Evolutionary conservation across 495 filamentous ascomycete species (phyloP).

Genomic region (Polyplosphaeria fusca): DNA sequence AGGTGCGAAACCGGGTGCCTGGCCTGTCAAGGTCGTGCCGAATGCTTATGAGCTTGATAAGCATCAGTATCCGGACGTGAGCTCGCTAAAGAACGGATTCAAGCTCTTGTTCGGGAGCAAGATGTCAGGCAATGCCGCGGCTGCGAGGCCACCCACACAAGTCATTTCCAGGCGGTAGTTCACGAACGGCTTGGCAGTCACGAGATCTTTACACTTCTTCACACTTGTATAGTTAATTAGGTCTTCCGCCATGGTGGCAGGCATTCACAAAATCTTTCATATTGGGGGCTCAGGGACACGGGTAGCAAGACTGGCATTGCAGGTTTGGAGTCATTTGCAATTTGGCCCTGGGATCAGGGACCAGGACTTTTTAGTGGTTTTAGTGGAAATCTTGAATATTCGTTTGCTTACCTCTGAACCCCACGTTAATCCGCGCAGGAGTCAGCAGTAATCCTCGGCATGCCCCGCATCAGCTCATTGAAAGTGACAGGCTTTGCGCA

Average conservation of each 20-base stretch:
- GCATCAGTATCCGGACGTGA: conserved; percentile 87
- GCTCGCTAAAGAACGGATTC: conserved; percentile 86
- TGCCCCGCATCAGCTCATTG: too few relatives aligned
- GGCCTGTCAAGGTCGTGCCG: conserved; percentile 88
- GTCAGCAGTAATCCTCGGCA: too few relatives aligned
- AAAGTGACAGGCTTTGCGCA: too few relatives aligned
- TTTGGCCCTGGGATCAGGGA: too few relatives aligned
- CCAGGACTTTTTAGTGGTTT: too few relatives aligned
- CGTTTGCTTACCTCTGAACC: too few relatives aligned
- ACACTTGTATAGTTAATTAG: not conserved
- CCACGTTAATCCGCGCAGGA: too few relatives aligned
- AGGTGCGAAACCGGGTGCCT: conserved; percentile 65
- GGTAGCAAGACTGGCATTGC: not conserved
- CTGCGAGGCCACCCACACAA: not conserved
- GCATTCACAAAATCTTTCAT: not conserved
- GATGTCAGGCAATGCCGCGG: conserved; percentile 1
- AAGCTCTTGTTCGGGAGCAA: conserved; percentile 54
- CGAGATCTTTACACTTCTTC: too few relatives aligned
- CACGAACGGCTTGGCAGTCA: not conserved
- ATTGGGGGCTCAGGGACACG: not conserved
- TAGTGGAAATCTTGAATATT: too few relatives aligned
- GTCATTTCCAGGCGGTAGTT: not conserved
- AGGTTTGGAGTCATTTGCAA: not conserved
- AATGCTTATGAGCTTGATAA: conserved; percentile 83
- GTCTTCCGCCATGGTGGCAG: too few relatives aligned